Evolutionary conservation across 2,329 filamentous ascomycete genomes (phyloP).

Genomic region (Daldinia eschscholtzii): DNA sequence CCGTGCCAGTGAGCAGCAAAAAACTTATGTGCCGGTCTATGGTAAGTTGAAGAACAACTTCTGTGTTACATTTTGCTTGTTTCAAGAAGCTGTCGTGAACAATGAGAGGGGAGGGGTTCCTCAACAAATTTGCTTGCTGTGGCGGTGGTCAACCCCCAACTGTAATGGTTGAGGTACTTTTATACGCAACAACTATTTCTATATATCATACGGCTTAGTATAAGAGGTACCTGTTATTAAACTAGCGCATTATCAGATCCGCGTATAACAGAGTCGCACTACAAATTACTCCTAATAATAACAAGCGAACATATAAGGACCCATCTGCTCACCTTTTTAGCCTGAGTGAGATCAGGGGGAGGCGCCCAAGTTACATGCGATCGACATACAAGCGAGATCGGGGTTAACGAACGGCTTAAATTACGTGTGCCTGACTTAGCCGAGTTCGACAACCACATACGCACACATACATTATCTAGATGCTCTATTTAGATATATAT

Average conservation of each 20-base stretch:
- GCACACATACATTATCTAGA: no score
- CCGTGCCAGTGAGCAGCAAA: slow-evolving; percentile 14
- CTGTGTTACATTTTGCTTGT: neutral
- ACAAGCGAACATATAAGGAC: slow-evolving; percentile 9
- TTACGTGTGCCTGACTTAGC: neutral
- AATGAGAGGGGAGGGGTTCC: neutral
- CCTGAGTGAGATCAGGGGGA: slow-evolving; percentile 26
- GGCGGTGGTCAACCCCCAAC: neutral
- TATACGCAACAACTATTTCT: neutral
- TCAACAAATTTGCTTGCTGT: neutral
- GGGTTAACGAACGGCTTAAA: slow-evolving; percentile 7
- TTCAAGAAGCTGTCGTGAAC: slow-evolving; percentile 10
- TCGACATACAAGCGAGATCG: slow-evolving; percentile 28
- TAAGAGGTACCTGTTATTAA: neutral
- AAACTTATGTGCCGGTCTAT: neutral
- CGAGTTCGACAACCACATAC: neutral
- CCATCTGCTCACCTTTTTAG: slow-evolving; percentile 29
- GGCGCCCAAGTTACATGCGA: slow-evolving; percentile 9
- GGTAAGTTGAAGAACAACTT: neutral
- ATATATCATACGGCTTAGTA: neutral
- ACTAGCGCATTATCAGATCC: slow-evolving; percentile 2
- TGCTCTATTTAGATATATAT: neutral
- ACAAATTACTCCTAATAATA: slow-evolving; percentile 4
- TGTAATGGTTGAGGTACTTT: neutral
- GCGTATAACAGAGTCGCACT: neutral